Conservation (phyloP, 352 stramenopile species). For the Pythium apleroticum region DNA sequence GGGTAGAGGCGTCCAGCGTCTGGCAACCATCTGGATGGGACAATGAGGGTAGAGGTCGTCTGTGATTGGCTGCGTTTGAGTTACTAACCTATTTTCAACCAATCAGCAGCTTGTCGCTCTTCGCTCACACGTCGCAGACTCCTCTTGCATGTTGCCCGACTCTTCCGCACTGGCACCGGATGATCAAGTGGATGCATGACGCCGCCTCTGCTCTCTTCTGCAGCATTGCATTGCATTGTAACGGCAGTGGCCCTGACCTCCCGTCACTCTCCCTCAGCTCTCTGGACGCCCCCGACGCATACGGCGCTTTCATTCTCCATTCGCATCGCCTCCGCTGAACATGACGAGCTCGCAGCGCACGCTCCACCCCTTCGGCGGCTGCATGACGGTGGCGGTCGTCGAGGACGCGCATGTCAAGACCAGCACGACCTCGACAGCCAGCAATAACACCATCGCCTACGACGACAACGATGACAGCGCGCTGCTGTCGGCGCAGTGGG, state of each 20-base stretch:
- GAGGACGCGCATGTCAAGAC: conserved; percentile 9
- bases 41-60: neutral
- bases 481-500: conserved; percentile 11
- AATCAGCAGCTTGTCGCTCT: conserved; percentile 3
- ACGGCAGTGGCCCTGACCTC: neutral
- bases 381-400: conserved; percentile 16
- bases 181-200: neutral
- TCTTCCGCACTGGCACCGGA: conserved; percentile 10
- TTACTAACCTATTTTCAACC: neutral
- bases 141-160: conserved; percentile 4
- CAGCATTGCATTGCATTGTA: neutral
- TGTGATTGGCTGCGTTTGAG: conserved; percentile 10
- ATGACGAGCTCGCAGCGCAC: conserved; percentile 14
- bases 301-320: conserved; percentile 4
- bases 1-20: conserved; percentile 7
- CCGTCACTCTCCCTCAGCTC: neutral
- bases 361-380: conserved; percentile 2
- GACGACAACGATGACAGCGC: neutral
- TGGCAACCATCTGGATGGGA: conserved; percentile 12
- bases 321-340: neutral
- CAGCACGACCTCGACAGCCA: conserved; percentile 9
- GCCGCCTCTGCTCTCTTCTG: neutral
- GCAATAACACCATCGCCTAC: neutral
- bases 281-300: neutral
- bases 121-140: conserved; percentile 25